Percentiles rank a stretch among this genome's conserved stretches.
Evolutionary conservation across 495 filamentous ascomycete genomes (phyloP).

Genomic region (Penicillium crystallinum): DNA sequence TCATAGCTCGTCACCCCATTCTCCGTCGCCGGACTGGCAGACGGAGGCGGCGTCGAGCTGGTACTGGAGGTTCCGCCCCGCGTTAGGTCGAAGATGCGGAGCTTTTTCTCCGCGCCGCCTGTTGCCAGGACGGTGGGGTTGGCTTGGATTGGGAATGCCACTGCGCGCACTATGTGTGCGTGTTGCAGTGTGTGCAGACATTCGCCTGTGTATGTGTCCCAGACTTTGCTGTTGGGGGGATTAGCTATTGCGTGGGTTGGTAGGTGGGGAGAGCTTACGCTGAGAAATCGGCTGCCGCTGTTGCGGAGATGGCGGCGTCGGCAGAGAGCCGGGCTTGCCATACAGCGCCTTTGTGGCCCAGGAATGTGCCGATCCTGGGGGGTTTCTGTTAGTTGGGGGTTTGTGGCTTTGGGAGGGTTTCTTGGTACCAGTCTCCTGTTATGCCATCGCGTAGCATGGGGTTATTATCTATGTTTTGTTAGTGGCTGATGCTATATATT

Average conservation of each 20-base stretch:
- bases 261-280: slow-evolving; percentile 51
- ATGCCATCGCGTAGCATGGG: slow-evolving; percentile 97
- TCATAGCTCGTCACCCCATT: slow-evolving; percentile 60
- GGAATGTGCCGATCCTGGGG: slow-evolving; percentile 91
- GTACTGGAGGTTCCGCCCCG: slow-evolving; percentile 31
- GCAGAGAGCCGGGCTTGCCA: slow-evolving; percentile 90
- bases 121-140: slow-evolving; percentile 79
- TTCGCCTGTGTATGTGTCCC: slow-evolving; percentile 95
- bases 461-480: slow-evolving; percentile 66
- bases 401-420: neutral
- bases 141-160: slow-evolving; percentile 76
- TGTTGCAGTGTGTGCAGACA: slow-evolving; percentile 82
- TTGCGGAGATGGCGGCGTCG: slow-evolving; percentile 83
- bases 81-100: slow-evolving; percentile 86
- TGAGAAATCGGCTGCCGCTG: slow-evolving; percentile 92
- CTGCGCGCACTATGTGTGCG: slow-evolving; percentile 88
- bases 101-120: slow-evolving; percentile 91
- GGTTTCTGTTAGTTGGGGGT: neutral
- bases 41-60: slow-evolving; percentile 34
- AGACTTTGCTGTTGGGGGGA: slow-evolving; percentile 63
- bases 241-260: slow-evolving; percentile 1
- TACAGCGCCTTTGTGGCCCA: slow-evolving; percentile 96
- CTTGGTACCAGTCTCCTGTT: slow-evolving; percentile 83
- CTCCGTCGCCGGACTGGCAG: slow-evolving; percentile 22
- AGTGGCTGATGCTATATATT: neutral